phyloP scores from a whole-genome alignment of 2,329 filamentous ascomycete species.

The Aspergillus sojae region DNA sequence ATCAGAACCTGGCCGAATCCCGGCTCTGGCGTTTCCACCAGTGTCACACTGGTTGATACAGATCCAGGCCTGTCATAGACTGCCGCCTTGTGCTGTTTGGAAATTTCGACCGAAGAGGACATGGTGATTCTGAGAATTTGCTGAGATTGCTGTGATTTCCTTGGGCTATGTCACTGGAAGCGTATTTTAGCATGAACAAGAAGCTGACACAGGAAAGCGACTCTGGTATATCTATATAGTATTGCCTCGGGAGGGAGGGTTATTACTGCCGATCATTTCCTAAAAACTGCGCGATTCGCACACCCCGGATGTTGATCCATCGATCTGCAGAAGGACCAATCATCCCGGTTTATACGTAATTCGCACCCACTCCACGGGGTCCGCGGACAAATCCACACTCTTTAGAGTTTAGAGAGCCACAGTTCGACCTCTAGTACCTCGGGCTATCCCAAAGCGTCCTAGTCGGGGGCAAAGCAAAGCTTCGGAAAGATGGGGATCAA shows the following conservation, averaged over 20 bases:
- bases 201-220: no score
- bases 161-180: not conserved
- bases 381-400: no score
- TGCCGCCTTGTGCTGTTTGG: constrained; percentile 29
- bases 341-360: not conserved
- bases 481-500: not conserved
- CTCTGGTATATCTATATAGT: not conserved
- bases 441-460: no score
- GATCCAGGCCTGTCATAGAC: not conserved
- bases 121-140: not conserved
- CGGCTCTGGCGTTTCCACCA: constrained; percentile 60
- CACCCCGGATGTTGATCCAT: not conserved
- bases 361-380: not conserved
- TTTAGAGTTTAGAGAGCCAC: not conserved
- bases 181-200: not conserved
- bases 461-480: no score
- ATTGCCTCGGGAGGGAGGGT: not conserved
- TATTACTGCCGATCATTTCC: not conserved
- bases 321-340: not conserved
- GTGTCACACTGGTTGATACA: not conserved
- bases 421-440: no score
- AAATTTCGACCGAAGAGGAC: not conserved
- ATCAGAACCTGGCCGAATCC: constrained; percentile 63
- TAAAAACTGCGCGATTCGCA: not conserved
- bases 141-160: not conserved